These are phyloP conservation scores for Hyphodiscus sp. DNA, from an alignment of 2,329 filamentous ascomycete genomes.

Conservation along the genomic window DNA sequence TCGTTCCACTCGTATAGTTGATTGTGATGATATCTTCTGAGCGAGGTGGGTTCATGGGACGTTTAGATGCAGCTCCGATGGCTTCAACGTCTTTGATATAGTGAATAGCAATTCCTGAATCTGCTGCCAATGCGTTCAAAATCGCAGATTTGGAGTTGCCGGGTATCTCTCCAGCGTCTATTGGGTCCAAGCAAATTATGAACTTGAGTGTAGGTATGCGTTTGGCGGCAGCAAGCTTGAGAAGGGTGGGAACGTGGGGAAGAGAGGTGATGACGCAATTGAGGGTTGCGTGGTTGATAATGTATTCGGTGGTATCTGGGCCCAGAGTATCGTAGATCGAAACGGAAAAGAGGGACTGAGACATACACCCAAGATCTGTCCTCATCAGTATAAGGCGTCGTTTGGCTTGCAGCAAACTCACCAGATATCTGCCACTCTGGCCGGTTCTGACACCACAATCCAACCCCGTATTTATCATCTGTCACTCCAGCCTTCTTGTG, in stretches of 20 bases:
- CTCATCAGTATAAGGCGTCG: slow-evolving; percentile 8
- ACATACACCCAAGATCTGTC: slow-evolving; percentile 76
- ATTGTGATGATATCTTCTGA: slow-evolving; percentile 79
- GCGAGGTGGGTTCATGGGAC: slow-evolving; percentile 61
- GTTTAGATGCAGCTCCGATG: slow-evolving; percentile 66
- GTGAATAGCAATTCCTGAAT: slow-evolving; percentile 71
- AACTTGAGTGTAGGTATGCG: slow-evolving; percentile 75
- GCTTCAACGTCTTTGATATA: slow-evolving; percentile 76
- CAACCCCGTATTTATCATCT: slow-evolving; percentile 64
- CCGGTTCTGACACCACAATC: slow-evolving; percentile 81
- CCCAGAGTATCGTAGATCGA: slow-evolving; percentile 96
- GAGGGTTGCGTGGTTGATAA: slow-evolving; percentile 83
- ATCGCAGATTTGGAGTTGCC: slow-evolving; percentile 75
- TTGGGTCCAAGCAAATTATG: slow-evolving; percentile 78
- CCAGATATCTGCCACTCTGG: slow-evolving; percentile 83
- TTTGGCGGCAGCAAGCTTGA: slow-evolving; percentile 61
- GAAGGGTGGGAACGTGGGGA: slow-evolving; percentile 70
- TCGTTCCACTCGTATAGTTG: slow-evolving; percentile 86
- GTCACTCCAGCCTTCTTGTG: slow-evolving; percentile 66
- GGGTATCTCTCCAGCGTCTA: slow-evolving; percentile 70
- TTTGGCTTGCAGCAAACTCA: slow-evolving; percentile 31
- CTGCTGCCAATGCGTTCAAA: slow-evolving; percentile 66
- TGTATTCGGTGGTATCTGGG: slow-evolving; percentile 86
- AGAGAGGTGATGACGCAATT: slow-evolving; percentile 71
- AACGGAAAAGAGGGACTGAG: slow-evolving; percentile 81